These are phyloP conservation scores for Suillus subalutaceus DNA, from an alignment of 768 basidiomycete genomes.

Conservation along the genomic window DNA sequence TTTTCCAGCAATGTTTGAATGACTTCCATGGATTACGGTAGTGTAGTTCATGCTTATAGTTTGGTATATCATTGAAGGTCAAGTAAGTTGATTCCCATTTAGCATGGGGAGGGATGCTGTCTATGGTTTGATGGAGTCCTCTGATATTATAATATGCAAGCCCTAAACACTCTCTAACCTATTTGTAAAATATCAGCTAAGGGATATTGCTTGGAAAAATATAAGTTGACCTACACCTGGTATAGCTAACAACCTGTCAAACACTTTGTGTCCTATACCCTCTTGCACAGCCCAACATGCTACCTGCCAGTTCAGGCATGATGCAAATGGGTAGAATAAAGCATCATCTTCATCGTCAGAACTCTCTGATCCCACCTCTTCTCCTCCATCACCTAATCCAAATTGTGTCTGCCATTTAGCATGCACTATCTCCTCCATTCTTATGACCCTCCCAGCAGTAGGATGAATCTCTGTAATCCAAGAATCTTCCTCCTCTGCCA, in stretches of 20 bases:
- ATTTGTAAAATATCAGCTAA: no score
- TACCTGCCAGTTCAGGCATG: conserved; percentile 6
- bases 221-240: neutral
- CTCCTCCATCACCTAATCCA: neutral
- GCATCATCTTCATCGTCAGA: conserved; percentile 5
- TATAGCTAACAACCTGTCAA: conserved; percentile 12
- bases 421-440: neutral
- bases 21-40: no score
- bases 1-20: no score
- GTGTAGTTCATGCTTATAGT: neutral
- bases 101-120: conserved; percentile 5
- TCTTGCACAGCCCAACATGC: conserved; percentile 11
- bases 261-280: conserved; percentile 10
- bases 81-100: conserved; percentile 1
- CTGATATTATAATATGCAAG: conserved; percentile 8
- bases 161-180: neutral
- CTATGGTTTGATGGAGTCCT: conserved; percentile 6
- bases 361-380: neutral
- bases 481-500: no score
- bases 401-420: neutral
- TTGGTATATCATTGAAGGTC: neutral
- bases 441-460: neutral
- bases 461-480: neutral
- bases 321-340: conserved; percentile 11
- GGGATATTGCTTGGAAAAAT: no score